Percentiles rank a stretch among this genome's conserved stretches.
These are phyloP conservation scores for Ziziphus jujuba DNA, from an alignment of 306 rosid species.

Conservation along the genomic window DNA sequence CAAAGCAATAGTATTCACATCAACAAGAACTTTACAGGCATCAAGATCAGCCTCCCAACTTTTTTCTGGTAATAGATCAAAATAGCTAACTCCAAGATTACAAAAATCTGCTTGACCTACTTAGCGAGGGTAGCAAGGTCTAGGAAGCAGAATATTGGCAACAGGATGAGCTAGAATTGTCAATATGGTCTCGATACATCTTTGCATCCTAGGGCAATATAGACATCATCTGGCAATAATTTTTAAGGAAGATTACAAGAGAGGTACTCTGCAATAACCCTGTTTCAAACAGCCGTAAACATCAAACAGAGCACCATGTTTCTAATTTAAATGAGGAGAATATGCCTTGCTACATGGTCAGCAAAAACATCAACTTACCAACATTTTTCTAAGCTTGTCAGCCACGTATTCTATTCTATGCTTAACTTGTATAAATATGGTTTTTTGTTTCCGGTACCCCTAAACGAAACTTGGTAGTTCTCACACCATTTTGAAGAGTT, in stretches of 20 bases:
- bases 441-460: too few relatives aligned
- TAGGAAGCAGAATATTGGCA: conserved; percentile 69
- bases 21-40: conserved; percentile 50
- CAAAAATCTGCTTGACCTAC: conserved; percentile 41
- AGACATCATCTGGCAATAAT: conserved; percentile 32
- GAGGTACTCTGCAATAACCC: conserved; percentile 29
- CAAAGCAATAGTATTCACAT: conserved; percentile 61
- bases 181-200: conserved; percentile 56
- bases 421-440: too few relatives aligned
- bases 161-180: conserved; percentile 58
- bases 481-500: too few relatives aligned
- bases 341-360: too few relatives aligned
- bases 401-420: too few relatives aligned
- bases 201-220: conserved; percentile 56
- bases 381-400: too few relatives aligned
- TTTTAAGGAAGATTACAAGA: conserved; percentile 13
- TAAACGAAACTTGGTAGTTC: too few relatives aligned
- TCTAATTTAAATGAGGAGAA: too few relatives aligned
- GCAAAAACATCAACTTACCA: too few relatives aligned
- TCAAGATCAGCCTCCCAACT: conserved; percentile 68
- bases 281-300: background rate
- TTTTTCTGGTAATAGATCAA: conserved; percentile 52
- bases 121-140: conserved; percentile 67
- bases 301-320: too few relatives aligned
- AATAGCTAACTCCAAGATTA: conserved; percentile 57